These are phyloP conservation scores for Verbena officinalis DNA, from an alignment of 257 asterid species.

Conservation along the genomic window DNA sequence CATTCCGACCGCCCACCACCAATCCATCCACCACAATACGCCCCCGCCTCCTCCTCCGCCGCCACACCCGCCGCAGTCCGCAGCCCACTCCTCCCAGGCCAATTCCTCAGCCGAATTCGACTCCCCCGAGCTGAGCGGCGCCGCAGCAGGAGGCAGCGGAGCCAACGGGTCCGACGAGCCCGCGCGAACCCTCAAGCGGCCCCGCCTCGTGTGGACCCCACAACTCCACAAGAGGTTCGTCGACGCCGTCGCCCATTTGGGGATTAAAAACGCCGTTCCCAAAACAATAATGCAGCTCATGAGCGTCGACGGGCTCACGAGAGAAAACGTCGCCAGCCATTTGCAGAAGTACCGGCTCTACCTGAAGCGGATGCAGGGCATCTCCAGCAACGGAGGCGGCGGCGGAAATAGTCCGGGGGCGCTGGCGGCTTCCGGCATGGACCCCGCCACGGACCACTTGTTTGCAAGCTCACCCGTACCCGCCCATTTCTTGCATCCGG, in stretches of 20 bases:
- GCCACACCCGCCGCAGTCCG: constrained; percentile 41
- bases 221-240: constrained; percentile 61
- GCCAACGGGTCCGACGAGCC: constrained; percentile 47
- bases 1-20: constrained; percentile 46
- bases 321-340: constrained; percentile 65
- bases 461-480: constrained; percentile 83
- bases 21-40: constrained; percentile 27
- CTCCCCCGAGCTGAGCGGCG: constrained; percentile 59
- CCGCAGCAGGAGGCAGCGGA: constrained; percentile 31
- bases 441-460: constrained; percentile 61
- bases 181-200: constrained; percentile 54
- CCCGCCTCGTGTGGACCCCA: constrained; percentile 64
- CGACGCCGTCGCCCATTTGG: constrained; percentile 58
- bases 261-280: constrained; percentile 58
- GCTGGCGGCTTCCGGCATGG: constrained; percentile 38
- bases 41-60: constrained; percentile 34
- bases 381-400: constrained; percentile 33
- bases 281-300: constrained; percentile 59
- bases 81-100: constrained; percentile 54
- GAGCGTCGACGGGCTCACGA: constrained; percentile 58
- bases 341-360: constrained; percentile 55
- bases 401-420: constrained; percentile 32
- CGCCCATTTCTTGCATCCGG: constrained; percentile 68
- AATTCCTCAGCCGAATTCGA: constrained; percentile 67
- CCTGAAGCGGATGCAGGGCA: constrained; percentile 59